Percentiles rank a stretch among this genome's conserved stretches.
phyloP scores from a whole-genome alignment of 805 yeast species.

The Barnettozyma salicaria region DNA sequence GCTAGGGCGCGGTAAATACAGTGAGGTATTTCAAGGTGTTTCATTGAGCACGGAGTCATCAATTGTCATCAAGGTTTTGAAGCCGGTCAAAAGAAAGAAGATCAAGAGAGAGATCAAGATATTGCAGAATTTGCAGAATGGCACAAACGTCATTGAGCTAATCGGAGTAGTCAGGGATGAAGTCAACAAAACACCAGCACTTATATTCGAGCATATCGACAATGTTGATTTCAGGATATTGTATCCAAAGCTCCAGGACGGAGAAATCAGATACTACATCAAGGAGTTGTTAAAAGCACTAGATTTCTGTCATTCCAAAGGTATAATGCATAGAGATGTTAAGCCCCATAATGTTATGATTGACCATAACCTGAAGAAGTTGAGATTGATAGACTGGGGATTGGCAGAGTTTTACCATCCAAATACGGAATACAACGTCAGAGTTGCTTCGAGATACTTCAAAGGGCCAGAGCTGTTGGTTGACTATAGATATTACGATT shows the following conservation, averaged over 20 bases:
- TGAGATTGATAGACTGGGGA: conserved; percentile 92
- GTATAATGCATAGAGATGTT: conserved; percentile 92
- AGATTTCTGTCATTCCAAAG: conserved; percentile 88
- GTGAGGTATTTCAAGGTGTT: conserved; percentile 87
- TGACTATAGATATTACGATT: conserved; percentile 78
- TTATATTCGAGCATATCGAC: conserved; percentile 78
- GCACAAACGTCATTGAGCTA: conserved; percentile 72
- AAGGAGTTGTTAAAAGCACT: conserved; percentile 75
- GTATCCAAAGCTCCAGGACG: conserved; percentile 71
- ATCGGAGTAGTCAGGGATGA: conserved; percentile 86
- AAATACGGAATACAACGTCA: conserved; percentile 82
- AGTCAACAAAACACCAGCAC: conserved; percentile 77
- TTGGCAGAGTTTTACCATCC: conserved; percentile 89
- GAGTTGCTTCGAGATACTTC: conserved; percentile 88
- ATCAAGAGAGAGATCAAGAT: conserved; percentile 88
- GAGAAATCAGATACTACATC: conserved; percentile 79
- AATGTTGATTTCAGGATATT: conserved; percentile 82
- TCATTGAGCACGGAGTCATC: conserved; percentile 53
- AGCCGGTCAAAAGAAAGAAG: conserved; percentile 90
- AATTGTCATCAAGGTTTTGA: conserved; percentile 84
- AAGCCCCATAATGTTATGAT: conserved; percentile 94
- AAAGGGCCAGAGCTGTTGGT: conserved; percentile 90
- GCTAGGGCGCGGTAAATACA: conserved; percentile 88
- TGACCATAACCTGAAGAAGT: conserved; percentile 56
- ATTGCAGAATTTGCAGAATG: conserved; percentile 75